Evolutionary conservation across 2,329 filamentous ascomycete genomes (phyloP).

Genomic region (Ophiocordyceps camponoti-rufipedis): DNA sequence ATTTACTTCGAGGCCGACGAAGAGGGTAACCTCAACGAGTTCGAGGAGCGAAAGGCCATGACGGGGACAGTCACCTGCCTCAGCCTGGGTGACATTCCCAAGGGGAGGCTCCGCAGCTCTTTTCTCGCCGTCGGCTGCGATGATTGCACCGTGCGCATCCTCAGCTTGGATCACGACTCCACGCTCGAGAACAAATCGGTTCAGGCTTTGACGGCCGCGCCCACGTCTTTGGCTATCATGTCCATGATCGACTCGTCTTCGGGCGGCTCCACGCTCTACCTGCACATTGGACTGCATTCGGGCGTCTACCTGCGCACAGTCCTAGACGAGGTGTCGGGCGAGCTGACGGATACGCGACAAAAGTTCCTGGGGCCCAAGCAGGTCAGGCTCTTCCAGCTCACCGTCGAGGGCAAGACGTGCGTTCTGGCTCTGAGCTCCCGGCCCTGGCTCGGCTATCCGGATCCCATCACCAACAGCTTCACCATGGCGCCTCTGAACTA

Average conservation of each 20-base stretch:
- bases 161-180: conserved; percentile 76
- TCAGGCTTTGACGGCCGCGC: conserved; percentile 78
- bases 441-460: conserved; percentile 91
- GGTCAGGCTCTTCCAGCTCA: conserved; percentile 81
- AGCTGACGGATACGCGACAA: conserved; percentile 84
- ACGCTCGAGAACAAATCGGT: conserved; percentile 89
- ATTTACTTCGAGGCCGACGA: conserved; percentile 96
- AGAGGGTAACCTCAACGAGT: conserved; percentile 80
- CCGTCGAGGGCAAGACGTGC: conserved; percentile 65
- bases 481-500: conserved; percentile 87
- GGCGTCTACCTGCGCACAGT: conserved; percentile 93
- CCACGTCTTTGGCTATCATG: conserved; percentile 79
- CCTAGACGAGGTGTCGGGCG: conserved; percentile 85
- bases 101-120: conserved; percentile 73
- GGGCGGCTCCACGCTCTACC: conserved; percentile 72
- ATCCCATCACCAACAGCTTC: conserved; percentile 71
- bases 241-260: conserved; percentile 88
- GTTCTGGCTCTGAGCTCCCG: conserved; percentile 82
- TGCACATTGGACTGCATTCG: conserved; percentile 90
- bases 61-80: conserved; percentile 86
- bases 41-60: conserved; percentile 90
- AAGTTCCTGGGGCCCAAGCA: conserved; percentile 86
- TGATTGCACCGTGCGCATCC: conserved; percentile 84
- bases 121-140: conserved; percentile 95
- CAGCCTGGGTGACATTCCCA: conserved; percentile 83